A percentile compares a stretch with the other conserved stretches of the same genome.
These are phyloP conservation scores for Adiantum capillusveneris DNA, from an alignment of 75 land plant species.

Conservation along the genomic window DNA sequence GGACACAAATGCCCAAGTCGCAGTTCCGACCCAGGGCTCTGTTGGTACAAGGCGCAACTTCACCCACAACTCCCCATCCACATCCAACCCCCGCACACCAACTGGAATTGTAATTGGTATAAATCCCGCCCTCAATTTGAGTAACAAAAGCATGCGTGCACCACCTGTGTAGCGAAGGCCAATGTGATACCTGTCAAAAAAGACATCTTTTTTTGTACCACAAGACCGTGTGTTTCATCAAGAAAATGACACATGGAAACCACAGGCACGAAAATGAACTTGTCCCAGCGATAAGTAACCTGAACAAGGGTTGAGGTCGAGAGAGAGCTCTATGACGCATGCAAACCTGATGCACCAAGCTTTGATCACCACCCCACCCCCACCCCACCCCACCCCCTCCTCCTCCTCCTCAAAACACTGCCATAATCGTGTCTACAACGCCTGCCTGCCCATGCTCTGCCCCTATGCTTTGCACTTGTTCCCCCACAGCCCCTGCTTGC, in stretches of 20 bases:
- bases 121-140: conserved; percentile 74
- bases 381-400: no score
- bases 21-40: conserved; percentile 93
- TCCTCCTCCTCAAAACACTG: no score
- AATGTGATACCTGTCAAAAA: conserved; percentile 75
- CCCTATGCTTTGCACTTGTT: no score
- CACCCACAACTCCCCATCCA: conserved; percentile 99
- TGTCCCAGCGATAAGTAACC: no score
- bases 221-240: no score
- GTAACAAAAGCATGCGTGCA: conserved; percentile 72
- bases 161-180: conserved; percentile 97
- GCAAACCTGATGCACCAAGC: no score
- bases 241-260: background rate
- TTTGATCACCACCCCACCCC: no score
- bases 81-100: conserved; percentile 84
- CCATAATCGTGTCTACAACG: no score
- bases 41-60: conserved; percentile 87
- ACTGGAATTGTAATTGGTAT: conserved; percentile 81
- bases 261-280: conserved; percentile 1
- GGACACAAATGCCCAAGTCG: conserved; percentile 97
- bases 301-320: no score
- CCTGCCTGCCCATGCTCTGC: no score
- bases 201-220: background rate
- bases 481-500: no score
- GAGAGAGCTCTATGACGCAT: no score